Conservation (phyloP, 805 yeast genomes). For the Suhomyces prunicola region DNA sequence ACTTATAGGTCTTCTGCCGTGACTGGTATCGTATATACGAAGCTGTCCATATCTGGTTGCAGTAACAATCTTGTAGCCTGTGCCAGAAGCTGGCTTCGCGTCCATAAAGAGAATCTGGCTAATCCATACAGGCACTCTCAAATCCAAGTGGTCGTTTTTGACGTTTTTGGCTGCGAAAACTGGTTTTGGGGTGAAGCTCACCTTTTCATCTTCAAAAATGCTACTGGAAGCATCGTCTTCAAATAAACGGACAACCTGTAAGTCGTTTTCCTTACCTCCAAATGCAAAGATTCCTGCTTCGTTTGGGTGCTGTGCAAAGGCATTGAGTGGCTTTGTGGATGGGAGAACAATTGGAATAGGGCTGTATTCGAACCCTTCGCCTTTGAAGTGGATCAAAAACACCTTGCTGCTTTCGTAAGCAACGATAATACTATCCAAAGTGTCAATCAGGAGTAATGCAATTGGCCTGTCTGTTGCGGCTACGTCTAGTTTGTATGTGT, state of each 20-base stretch:
- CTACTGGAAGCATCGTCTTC: constrained; percentile 17
- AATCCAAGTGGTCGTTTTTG: constrained; percentile 70
- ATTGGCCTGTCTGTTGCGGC: constrained; percentile 29
- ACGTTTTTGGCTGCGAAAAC: constrained; percentile 79
- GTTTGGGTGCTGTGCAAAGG: constrained; percentile 48
- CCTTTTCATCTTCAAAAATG: constrained; percentile 17
- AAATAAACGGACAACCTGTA: constrained; percentile 46
- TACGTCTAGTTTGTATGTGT: constrained; percentile 24
- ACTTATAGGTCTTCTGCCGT: constrained; percentile 66
- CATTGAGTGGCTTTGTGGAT: constrained; percentile 44
- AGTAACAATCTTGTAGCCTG: constrained; percentile 53
- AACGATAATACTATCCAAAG: constrained; percentile 33
- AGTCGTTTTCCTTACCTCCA: constrained; percentile 85
- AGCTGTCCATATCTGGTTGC: constrained; percentile 75
- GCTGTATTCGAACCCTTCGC: constrained; percentile 24
- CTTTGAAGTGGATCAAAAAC: constrained; percentile 35
- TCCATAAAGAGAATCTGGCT: constrained; percentile 50
- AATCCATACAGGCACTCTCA: constrained; percentile 82
- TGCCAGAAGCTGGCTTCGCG: constrained; percentile 15
- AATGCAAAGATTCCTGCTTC: constrained; percentile 58
- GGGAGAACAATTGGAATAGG: constrained; percentile 33
- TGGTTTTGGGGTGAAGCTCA: constrained; percentile 21
- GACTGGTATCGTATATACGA: constrained; percentile 65
- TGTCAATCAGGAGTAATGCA: constrained; percentile 25
- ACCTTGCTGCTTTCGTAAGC: constrained; percentile 48